phyloP scores from a whole-genome alignment of 2,329 filamentous ascomycete species.

The Aspergillus fumigatiaffinis region DNA sequence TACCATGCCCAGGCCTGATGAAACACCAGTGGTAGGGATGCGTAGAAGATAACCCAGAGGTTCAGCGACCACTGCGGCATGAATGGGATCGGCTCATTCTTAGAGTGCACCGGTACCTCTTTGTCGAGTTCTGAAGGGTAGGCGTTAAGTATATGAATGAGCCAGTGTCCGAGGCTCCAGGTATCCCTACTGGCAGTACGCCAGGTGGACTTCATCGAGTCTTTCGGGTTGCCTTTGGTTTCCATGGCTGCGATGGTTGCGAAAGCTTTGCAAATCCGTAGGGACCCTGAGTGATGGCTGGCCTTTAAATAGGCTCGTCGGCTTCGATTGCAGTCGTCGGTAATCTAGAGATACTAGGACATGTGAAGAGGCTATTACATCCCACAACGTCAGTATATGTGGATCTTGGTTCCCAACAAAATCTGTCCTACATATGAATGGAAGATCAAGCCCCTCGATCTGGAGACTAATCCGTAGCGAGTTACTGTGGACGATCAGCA shows the following conservation, averaged over 20 bases:
- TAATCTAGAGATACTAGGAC: background rate
- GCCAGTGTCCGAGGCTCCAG: slow-evolving; percentile 32
- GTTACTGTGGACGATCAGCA: background rate
- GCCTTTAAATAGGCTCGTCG: background rate
- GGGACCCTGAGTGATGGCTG: background rate
- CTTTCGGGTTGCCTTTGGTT: slow-evolving; percentile 19
- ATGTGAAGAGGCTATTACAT: background rate
- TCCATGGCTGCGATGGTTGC: background rate
- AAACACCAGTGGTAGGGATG: slow-evolving; percentile 34
- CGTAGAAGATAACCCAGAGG: slow-evolving; percentile 39
- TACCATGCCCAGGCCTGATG: slow-evolving; percentile 35
- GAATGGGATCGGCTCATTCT: slow-evolving; percentile 42
- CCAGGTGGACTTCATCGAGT: slow-evolving; percentile 44
- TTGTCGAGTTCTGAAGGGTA: slow-evolving; percentile 26
- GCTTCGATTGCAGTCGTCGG: background rate
- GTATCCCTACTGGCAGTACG: slow-evolving; percentile 19
- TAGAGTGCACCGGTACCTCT: slow-evolving; percentile 37
- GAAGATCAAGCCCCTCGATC: background rate
- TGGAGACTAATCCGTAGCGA: background rate
- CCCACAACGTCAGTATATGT: background rate
- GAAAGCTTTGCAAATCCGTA: background rate
- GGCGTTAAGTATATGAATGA: slow-evolving; percentile 29
- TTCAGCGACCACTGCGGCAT: slow-evolving; percentile 35
- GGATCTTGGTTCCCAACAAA: background rate
- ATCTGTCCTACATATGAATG: background rate